phyloP scores from a whole-genome alignment of 1,284 basidiomycete species.

The Anthracocystis panici-leucophaei region DNA sequence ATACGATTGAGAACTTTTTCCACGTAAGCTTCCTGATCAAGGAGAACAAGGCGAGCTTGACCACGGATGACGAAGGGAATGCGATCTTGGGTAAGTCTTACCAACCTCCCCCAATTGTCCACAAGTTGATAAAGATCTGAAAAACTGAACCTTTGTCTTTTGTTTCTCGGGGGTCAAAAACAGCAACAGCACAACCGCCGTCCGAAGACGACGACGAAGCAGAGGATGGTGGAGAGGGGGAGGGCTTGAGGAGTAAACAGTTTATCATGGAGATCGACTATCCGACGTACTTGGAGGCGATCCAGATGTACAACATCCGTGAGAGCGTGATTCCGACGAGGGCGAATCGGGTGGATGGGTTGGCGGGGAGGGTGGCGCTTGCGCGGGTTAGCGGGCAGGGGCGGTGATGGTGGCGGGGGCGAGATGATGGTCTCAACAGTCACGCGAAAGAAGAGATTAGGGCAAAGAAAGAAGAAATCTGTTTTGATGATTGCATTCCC shows the following conservation, averaged over 20 bases:
- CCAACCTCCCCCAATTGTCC: background rate
- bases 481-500: no score
- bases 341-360: constrained; percentile 21
- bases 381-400: background rate
- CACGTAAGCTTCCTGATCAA: constrained; percentile 90
- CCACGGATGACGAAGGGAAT: constrained; percentile 76
- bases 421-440: background rate
- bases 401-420: background rate
- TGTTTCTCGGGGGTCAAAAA: background rate
- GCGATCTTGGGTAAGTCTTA: constrained; percentile 78
- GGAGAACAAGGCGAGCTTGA: constrained; percentile 78
- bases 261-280: constrained; percentile 88
- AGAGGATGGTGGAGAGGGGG: background rate
- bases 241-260: constrained; percentile 76
- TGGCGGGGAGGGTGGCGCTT: constrained; percentile 24
- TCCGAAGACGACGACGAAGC: constrained; percentile 1
- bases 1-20: constrained; percentile 93
- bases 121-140: constrained; percentile 8
- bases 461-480: no score
- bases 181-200: constrained; percentile 11
- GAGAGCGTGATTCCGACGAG: constrained; percentile 72
- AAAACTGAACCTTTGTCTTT: background rate
- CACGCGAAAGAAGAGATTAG: no score
- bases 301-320: constrained; percentile 82
- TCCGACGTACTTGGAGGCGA: constrained; percentile 82